A percentile compares a stretch with the other conserved stretches of the same genome.
phyloP scores from a whole-genome alignment of 345 rosid species.

The sweet orange (Citrus sinensis) region DVS_A1.0 CM039162.1:30200501-30201000 shows the following conservation, averaged over 20 bases:
- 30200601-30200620: slow-evolving; percentile 22
- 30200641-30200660: slow-evolving; percentile 35
- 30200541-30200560: slow-evolving; percentile 3
- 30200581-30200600: slow-evolving; percentile 27
- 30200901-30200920: background rate
- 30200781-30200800: background rate
- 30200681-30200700: slow-evolving; percentile 32
- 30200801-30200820: slow-evolving; percentile 15
- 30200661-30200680: slow-evolving; percentile 35
- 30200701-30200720: slow-evolving; percentile 1
- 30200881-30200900: slow-evolving; percentile 5
- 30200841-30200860: slow-evolving; percentile 11
- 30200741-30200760: slow-evolving; percentile 18
- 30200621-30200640: slow-evolving; percentile 26
- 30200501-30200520: background rate
- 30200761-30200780: slow-evolving; percentile 3
- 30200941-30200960: slow-evolving; percentile 23
- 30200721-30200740: slow-evolving; percentile 22
- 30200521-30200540: background rate
- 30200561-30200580: background rate
- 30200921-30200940: slow-evolving; percentile 9
- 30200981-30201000: slow-evolving; percentile 21
- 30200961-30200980: slow-evolving; percentile 11
- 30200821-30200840: slow-evolving; percentile 13
- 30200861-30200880: slow-evolving; percentile 5